Base-by-base conservation (phyloP, 176 grass and related monocot species). In the Rhynchospora tenuis region DNA sequence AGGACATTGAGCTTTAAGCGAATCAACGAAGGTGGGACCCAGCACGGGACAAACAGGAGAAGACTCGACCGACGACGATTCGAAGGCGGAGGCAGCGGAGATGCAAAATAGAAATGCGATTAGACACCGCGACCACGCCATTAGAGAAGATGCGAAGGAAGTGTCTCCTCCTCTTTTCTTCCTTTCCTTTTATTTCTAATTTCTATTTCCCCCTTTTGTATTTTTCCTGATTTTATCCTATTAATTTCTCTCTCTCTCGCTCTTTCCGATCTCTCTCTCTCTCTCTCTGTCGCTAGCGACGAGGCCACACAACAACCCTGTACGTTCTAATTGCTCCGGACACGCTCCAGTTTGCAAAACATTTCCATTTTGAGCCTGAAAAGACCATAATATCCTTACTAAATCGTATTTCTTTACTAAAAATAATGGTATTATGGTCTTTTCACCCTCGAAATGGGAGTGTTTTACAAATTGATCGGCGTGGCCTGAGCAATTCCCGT, bases 1-100 rank as follows among this genome's bases (percentile, higher is more conserved):
- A 24, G 80, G 61, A 6, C 80, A 82, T 28, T 51, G 61, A 29
- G 80, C 61, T 17, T 23, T 82, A 45, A 82, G 50, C 14, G 45
- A 82, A 51, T 82, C 44, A 19, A 82, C 7, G 14, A 82, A 54
- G 22, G 45, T 19, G 14, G 62, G 24, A 31, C 15, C 43, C 38
- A 11, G 43, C 23, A 29, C 44, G 15, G 61, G 80, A 13, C 80
- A 82, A 15, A 16, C 17, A 82, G 60, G 22, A 45, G 59, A 48
- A 47, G 23, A 4, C 10, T 22, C 22, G 12, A 5, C 26, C 10
- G 71, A 17, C 12, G 60, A 66, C 43, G 80, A 82, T 65, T 82
- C 23, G 43, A 68, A 61, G 22, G 22, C 57, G 29, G 80, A 26
- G 59, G 67, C 45, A 12, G 44, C 43, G 80, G 27, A 45, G 59